Evolutionary conservation across 306 rosid species (phyloP), one percentile per base, ranked within the genome.

Genomic region (Lagenaria siceraria): DNA sequence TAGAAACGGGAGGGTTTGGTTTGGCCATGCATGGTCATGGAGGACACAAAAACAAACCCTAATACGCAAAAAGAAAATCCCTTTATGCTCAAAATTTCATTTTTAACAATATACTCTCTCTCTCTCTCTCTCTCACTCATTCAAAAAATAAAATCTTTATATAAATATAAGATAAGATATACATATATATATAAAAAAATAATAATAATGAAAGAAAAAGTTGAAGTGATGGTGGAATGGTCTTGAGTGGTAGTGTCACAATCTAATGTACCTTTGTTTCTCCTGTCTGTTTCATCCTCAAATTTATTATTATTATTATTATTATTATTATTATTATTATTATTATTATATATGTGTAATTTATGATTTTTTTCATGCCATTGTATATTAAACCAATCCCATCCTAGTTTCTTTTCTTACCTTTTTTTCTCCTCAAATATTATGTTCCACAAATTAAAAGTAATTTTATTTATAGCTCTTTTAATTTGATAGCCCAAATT

Each of bases 181-280:
- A 51, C 35, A 42, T 42, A 29, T 43, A 18, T 17, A 51, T 53
- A 42, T 42, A 42, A 29, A 18, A 21, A 49, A 43, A 27, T 21
- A 19, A 66, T 18, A 51, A 78, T 79, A 75, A 56, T 33, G 21
- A 84, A 85, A 88, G 74, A 53, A 74, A 88, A 89, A 88, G 83
- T 89, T 49, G 76, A 85, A 82, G 82, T 76, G 82, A 83, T 78
- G 86, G 90, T 89, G 84, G 90, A 87, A 83, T 58, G 88, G 87
- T 84, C 85, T 76, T 83, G 85, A 90, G 90, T 92, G 96, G 96
- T 87, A 82, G 91, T 76, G 88, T 92, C 96, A 79, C 93, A 72
- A 81, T 92, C 97, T 86, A 66, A 81, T 65, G 86, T 78, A 79
- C 86, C 91, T 83, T 87, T 87, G 86, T 84, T 83, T 88, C 88